A percentile compares a stretch with the other conserved stretches of the same genome.
Evolutionary conservation across 106 monocot genomes (phyloP).

Genomic region (Amphibolis antarctica): DNA sequence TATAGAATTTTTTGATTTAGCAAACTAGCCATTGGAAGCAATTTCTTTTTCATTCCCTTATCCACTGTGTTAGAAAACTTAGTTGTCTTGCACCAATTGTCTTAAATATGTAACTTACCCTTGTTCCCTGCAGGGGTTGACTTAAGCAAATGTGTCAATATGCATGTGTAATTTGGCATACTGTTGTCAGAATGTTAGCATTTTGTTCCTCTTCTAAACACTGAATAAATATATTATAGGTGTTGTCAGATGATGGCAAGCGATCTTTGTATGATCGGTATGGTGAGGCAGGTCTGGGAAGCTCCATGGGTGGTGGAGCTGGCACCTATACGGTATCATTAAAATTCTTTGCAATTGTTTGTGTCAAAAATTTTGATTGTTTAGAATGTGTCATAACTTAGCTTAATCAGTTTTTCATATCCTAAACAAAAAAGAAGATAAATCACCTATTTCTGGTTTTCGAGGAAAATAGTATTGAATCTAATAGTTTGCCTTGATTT

Average conservation of each 20-base stretch:
- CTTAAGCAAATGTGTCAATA: not conserved
- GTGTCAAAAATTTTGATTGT: not conserved
- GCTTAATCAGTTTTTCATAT: no score
- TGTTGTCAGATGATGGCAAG: constrained; percentile 94
- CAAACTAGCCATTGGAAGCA: not conserved
- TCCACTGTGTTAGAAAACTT: no score
- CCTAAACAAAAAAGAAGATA: not conserved
- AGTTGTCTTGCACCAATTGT: no score
- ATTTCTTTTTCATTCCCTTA: not conserved
- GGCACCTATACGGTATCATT: constrained; percentile 68
- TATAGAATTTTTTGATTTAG: not conserved
- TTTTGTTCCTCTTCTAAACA: not conserved
- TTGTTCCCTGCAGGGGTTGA: not conserved
- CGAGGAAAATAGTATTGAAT: not conserved
- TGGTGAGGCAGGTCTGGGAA: constrained; percentile 95
- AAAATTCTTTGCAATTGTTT: not conserved
- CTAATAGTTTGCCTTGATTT: not conserved
- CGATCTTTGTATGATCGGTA: constrained; percentile 89
- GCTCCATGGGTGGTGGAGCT: constrained; percentile 58
- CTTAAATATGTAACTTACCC: no score
- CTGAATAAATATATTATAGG: constrained; percentile 23
- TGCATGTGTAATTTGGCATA: not conserved
- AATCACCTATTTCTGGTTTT: no score
- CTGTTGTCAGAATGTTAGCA: not conserved
- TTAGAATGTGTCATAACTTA: not conserved